These are phyloP conservation scores for Cladorrhinum samala DNA, from an alignment of 495 filamentous ascomycete genomes.

Conservation along the genomic window DNA sequence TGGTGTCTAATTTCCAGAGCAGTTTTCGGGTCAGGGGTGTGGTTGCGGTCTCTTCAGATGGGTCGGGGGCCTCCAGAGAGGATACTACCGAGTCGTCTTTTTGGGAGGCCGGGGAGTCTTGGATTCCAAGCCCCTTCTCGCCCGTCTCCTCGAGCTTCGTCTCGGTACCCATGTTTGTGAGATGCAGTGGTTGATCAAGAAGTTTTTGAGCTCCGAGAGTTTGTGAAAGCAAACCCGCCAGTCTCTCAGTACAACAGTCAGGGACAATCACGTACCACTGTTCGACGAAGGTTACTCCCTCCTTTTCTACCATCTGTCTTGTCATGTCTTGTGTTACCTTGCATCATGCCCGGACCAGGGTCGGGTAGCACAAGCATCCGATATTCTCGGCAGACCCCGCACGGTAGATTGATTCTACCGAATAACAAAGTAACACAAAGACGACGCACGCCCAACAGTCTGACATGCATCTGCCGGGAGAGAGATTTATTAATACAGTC, in stretches of 20 bases:
- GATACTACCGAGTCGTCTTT: neutral
- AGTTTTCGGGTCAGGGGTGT: neutral
- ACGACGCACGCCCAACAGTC: neutral
- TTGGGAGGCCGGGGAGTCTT: neutral
- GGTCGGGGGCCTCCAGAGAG: neutral
- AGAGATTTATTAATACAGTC: neutral
- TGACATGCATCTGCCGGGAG: neutral
- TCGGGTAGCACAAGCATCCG: neutral
- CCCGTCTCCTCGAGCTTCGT: neutral
- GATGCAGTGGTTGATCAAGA: neutral
- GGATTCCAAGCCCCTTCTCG: slow-evolving; percentile 6
- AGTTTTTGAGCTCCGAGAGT: neutral
- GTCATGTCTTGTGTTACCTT: neutral
- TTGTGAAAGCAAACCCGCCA: neutral
- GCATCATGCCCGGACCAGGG: neutral
- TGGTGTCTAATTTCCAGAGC: neutral
- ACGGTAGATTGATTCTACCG: neutral
- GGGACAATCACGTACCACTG: neutral
- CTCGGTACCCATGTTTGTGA: neutral
- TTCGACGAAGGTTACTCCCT: neutral
- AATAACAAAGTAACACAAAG: neutral
- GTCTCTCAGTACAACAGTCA: neutral
- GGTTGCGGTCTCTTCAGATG: neutral
- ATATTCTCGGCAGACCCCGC: neutral
- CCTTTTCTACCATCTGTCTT: neutral